A percentile compares a stretch with the other conserved stretches of the same genome.
Conservation (phyloP, 164 flowering plant genomes). For the Buxus sempervirens region DNA sequence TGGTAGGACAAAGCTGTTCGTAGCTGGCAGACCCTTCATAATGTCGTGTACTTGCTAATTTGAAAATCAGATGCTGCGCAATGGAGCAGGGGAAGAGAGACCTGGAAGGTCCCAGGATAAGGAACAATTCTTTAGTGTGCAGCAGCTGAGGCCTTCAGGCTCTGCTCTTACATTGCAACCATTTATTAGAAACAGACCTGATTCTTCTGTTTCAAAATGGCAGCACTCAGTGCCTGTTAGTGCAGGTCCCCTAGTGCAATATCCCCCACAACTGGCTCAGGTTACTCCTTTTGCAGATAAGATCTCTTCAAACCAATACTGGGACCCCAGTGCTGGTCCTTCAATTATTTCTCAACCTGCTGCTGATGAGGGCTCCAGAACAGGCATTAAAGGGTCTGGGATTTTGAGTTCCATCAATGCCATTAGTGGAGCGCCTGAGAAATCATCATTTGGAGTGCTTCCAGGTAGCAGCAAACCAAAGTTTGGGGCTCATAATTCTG, state of each 20-base stretch:
- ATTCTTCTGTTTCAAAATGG: constrained; percentile 50
- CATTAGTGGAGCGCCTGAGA: constrained; percentile 31
- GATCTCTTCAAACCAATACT: constrained; percentile 38
- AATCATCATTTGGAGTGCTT: constrained; percentile 31
- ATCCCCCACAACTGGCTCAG: constrained; percentile 44
- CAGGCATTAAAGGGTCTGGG: constrained; percentile 87
- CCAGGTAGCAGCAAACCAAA: constrained; percentile 38
- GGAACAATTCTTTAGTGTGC: constrained; percentile 43
- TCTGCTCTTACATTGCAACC: constrained; percentile 40
- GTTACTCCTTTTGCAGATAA: constrained; percentile 47
- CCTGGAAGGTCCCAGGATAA: constrained; percentile 51
- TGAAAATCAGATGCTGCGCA: constrained; percentile 50
- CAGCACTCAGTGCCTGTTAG: constrained; percentile 43
- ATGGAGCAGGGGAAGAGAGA: constrained; percentile 52
- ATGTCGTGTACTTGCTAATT: constrained; percentile 6
- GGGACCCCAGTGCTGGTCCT: constrained; percentile 53
- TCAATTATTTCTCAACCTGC: constrained; percentile 64
- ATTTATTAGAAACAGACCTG: constrained; percentile 35
- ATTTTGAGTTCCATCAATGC: constrained; percentile 48
- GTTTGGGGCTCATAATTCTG: constrained; percentile 32
- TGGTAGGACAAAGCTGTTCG: no score
- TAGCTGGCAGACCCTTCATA: background rate
- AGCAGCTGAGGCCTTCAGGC: constrained; percentile 46
- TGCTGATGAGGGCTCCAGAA: constrained; percentile 97
- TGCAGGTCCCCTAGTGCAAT: constrained; percentile 35